These are phyloP conservation scores for Starmera pachycereana DNA, from an alignment of 805 yeast genomes.

Conservation along the genomic window DNA sequence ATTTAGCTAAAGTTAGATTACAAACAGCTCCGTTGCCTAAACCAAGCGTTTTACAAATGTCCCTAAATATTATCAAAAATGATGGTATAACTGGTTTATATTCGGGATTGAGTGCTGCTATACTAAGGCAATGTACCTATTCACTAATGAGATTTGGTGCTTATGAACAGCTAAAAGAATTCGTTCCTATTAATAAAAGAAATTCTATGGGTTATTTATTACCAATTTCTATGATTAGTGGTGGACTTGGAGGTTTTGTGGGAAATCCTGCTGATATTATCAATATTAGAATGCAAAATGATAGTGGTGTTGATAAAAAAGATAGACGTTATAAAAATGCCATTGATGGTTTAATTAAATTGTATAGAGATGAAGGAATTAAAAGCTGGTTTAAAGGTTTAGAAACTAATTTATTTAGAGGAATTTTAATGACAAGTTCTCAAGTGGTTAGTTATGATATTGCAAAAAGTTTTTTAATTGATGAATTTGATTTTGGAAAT, in stretches of 20 bases:
- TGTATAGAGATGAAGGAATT: conserved; percentile 50
- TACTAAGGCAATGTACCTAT: conserved; percentile 80
- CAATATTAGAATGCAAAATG: conserved; percentile 87
- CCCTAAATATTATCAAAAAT: conserved; percentile 42
- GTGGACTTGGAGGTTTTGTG: conserved; percentile 73
- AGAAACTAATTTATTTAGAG: conserved; percentile 69
- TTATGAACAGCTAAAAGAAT: conserved; percentile 68
- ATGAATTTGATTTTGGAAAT: conserved; percentile 40
- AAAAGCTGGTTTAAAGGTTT: conserved; percentile 60
- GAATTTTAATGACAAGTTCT: conserved; percentile 81
- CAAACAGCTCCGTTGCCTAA: conserved; percentile 70
- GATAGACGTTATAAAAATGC: conserved; percentile 71
- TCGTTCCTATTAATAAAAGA: conserved; percentile 29
- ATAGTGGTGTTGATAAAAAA: conserved; percentile 52
- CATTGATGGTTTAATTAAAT: conserved; percentile 58
- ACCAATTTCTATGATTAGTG: conserved; percentile 79
- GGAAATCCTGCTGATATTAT: conserved; percentile 88
- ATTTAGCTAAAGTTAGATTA: conserved; percentile 76
- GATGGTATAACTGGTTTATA: conserved; percentile 70
- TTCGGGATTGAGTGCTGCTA: conserved; percentile 73
- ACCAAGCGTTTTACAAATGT: conserved; percentile 50
- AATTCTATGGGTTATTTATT: conserved; percentile 52
- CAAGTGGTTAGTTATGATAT: conserved; percentile 85
- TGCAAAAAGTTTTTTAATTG: conserved; percentile 52
- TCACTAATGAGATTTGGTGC: conserved; percentile 81